These are phyloP conservation scores for Fraxinus sp. DNA, from an alignment of 305 asterid species.

Conservation along the genomic window DNA sequence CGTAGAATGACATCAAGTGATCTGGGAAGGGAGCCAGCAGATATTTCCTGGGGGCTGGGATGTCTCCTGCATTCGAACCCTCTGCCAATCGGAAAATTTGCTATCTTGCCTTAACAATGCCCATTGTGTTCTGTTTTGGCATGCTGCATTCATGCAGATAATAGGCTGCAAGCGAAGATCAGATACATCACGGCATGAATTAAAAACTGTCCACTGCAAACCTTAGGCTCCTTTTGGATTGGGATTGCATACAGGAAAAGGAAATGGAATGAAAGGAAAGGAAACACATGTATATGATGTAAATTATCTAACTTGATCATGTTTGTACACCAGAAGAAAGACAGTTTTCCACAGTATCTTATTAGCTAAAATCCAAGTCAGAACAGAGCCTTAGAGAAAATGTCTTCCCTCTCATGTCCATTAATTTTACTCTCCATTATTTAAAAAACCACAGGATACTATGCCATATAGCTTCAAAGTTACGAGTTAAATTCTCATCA, in stretches of 20 bases:
- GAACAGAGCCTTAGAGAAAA: not conserved
- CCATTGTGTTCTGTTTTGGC: slow-evolving; percentile 79
- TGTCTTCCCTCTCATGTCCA: too few species aligned
- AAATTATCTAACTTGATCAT: not conserved
- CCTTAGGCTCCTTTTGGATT: not conserved
- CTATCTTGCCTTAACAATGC: slow-evolving; percentile 95
- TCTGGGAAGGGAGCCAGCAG: slow-evolving; percentile 95
- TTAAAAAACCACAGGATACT: not conserved
- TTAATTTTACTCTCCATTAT: not conserved
- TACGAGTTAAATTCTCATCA: not conserved
- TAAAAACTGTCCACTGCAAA: not conserved
- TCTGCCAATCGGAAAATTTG: slow-evolving; percentile 98
- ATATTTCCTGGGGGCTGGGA: slow-evolving; percentile 67
- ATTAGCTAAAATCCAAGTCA: not conserved
- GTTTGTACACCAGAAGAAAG: not conserved
- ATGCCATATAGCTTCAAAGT: not conserved
- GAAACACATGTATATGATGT: too few species aligned
- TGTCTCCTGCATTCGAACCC: slow-evolving; percentile 95
- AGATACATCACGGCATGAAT: not conserved
- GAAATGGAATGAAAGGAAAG: too few species aligned
- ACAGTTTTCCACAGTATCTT: not conserved
- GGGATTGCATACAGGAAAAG: not conserved
- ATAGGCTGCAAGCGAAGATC: slow-evolving; percentile 60
- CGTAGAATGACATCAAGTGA: slow-evolving; percentile 94
- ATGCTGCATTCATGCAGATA: slow-evolving; percentile 86